Base-by-base conservation (phyloP, 305 asterid genomes). In the Stenogyne calaminthoides region DNA sequence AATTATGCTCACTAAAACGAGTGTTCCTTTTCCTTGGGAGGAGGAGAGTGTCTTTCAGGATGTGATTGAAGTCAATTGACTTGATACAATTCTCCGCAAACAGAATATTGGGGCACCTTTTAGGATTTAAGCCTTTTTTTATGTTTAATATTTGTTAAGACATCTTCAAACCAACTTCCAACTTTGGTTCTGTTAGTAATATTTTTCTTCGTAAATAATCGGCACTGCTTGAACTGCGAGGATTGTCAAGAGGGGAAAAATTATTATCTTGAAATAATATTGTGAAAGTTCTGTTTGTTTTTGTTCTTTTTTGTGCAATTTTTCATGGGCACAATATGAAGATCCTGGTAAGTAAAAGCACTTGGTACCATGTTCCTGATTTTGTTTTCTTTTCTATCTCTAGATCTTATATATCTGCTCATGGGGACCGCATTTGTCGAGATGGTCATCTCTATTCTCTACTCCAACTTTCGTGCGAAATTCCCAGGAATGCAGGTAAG, bases 401-500 rank as follows among this genome's bases (percentile, higher is more conserved):
- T 72, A 74, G 73, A 34, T 70, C 66, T 56, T 46, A 55, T 44
- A 44, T 18, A 59, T 59, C 54, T 49, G 37, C 22, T 76, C 20
- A 42, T 69, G 68, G 52, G 9, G 64, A 61, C 36, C 32, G 10
- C 20, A 60, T 3, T 2, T 7, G 55, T 39, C 27, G 32, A 36
- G 57, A 18, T 47, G 71, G 59, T 22, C 15, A 20, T 52, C 42
- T 40, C 52, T 4, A 3, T 5, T 39, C 29, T 40, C 52, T 4
- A 3, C 6, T 39, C 9, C 22, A 8, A 49, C 15, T 29, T 44
- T 42, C 11, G 29, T 51, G 16, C 18, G 18, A 42, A 40, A 55
- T 63, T 69, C 36, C 36, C 42, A 46, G n/a, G 71, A 37, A 10
- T 46, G 32, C 80, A 42, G 73, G 69, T 56, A 66, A 56, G 64